These are phyloP conservation scores for Pythium brachiatum DNA, from an alignment of 352 stramenopile genomes.

Conservation along the genomic window DNA sequence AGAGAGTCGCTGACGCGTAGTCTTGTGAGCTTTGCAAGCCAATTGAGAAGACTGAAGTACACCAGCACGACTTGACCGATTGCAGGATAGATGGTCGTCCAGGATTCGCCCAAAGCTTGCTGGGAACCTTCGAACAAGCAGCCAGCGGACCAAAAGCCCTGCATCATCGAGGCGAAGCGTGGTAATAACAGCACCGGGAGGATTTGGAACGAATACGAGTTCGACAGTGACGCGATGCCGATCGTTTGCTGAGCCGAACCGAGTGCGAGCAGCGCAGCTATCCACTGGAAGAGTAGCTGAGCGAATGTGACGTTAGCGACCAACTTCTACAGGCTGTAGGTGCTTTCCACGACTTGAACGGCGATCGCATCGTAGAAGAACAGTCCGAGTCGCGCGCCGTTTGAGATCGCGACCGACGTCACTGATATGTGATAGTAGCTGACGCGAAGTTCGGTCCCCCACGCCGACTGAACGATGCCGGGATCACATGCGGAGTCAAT, in stretches of 20 bases:
- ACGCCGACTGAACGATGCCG: neutral
- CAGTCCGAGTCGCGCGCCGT: neutral
- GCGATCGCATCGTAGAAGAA: neutral
- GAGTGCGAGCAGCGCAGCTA: slow-evolving; percentile 7
- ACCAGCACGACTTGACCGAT: slow-evolving; percentile 26
- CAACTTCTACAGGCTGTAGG: slow-evolving; percentile 2
- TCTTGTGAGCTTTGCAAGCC: slow-evolving; percentile 21
- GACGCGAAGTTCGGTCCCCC: neutral
- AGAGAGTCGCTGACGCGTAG: slow-evolving; percentile 28
- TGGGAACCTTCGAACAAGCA: slow-evolving; percentile 38
- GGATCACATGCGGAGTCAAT: neutral
- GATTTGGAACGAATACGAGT: slow-evolving; percentile 15
- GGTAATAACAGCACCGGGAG: slow-evolving; percentile 23
- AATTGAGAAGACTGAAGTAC: slow-evolving; percentile 39
- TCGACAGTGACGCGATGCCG: slow-evolving; percentile 19
- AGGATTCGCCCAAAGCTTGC: slow-evolving; percentile 25
- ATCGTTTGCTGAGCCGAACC: slow-evolving; percentile 1
- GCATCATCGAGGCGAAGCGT: slow-evolving; percentile 15
- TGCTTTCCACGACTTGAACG: neutral
- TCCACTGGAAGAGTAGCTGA: slow-evolving; percentile 29
- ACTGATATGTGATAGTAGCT: no score
- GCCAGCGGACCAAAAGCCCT: slow-evolving; percentile 25
- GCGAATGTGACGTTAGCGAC: slow-evolving; percentile 21
- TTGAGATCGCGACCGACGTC: neutral
- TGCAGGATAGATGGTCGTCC: slow-evolving; percentile 35